Percentiles rank a stretch among this genome's conserved stretches.
Evolutionary conservation across 176 grass and related monocot genomes (phyloP).

Genomic region (Oryza meyeriana): DNA sequence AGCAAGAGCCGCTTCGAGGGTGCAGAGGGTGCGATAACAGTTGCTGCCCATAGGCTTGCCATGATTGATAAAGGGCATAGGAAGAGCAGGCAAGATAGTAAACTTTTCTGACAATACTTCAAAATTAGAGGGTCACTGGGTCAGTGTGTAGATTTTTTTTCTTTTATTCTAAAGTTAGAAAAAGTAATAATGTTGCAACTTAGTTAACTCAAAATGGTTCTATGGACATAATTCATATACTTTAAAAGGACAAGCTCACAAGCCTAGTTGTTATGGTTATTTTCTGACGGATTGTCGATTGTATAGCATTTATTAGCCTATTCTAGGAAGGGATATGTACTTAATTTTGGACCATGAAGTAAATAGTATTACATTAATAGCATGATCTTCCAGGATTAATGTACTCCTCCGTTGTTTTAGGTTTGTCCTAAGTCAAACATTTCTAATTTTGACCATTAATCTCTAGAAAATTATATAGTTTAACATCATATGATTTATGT

Average conservation of each 20-base stretch:
- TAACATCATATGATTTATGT: too few relatives aligned
- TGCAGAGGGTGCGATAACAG: constrained; percentile 54
- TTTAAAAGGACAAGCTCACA: not conserved
- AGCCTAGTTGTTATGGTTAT: not conserved
- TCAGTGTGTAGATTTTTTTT: not conserved
- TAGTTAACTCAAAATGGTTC: not conserved
- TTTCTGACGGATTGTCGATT: not conserved
- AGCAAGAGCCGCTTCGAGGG: constrained; percentile 34
- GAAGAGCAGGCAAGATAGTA: constrained; percentile 51
- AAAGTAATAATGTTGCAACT: not conserved
- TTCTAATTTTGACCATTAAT: too few relatives aligned
- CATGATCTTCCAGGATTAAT: constrained; percentile 3
- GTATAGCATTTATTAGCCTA: not conserved
- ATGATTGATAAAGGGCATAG: constrained; percentile 38
- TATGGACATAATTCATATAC: not conserved
- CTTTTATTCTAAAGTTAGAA: not conserved
- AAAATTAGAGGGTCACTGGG: not conserved
- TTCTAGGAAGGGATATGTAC: not conserved
- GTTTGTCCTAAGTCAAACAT: too few relatives aligned
- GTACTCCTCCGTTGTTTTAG: too few relatives aligned
- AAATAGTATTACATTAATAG: not conserved
- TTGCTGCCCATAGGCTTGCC: constrained; percentile 56
- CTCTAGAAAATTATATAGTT: too few relatives aligned
- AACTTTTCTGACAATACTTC: constrained; percentile 22
- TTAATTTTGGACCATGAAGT: not conserved